phyloP scores from a whole-genome alignment of 768 basidiomycete genomes.

The Macrolepiota fuliginosa region DNA sequence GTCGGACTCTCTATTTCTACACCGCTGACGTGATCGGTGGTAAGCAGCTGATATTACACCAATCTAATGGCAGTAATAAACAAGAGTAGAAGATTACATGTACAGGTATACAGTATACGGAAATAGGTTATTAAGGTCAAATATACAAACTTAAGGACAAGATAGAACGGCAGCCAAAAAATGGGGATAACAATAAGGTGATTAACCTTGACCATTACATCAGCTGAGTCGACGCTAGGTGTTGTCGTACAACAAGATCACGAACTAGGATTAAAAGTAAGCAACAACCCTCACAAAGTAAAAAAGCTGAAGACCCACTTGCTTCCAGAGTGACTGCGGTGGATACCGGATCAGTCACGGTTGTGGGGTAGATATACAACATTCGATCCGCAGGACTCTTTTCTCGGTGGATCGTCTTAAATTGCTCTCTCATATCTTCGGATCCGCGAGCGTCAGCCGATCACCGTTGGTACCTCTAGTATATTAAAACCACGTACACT shows the following conservation, averaged over 20 bases:
- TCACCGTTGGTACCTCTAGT: neutral
- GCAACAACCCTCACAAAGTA: neutral
- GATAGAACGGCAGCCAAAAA: too few species aligned
- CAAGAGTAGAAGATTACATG: neutral
- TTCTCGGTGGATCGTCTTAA: slow-evolving; percentile 61
- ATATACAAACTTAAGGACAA: too few species aligned
- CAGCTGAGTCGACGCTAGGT: slow-evolving; percentile 51
- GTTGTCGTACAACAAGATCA: slow-evolving; percentile 58
- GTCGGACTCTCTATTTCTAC: too few species aligned
- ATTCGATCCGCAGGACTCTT: slow-evolving; percentile 53
- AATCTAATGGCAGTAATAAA: too few species aligned
- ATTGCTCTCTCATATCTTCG: slow-evolving; percentile 65
- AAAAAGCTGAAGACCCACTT: neutral
- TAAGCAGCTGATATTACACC: too few species aligned
- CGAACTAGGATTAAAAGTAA: slow-evolving; percentile 33
- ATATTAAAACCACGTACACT: slow-evolving; percentile 46
- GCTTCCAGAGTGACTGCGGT: neutral
- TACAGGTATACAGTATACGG: neutral
- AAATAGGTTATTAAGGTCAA: neutral
- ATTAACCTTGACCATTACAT: slow-evolving; percentile 37
- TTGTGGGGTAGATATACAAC: slow-evolving; percentile 66
- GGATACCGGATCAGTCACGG: slow-evolving; percentile 53
- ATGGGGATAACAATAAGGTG: too few species aligned
- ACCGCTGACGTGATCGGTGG: too few species aligned
- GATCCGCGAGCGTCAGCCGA: neutral